Percentiles rank a stretch among this genome's conserved stretches.
These are phyloP conservation scores for Trichoderma sp. DNA, from an alignment of 2,329 filamentous ascomycete genomes.

Conservation along the genomic window DNA sequence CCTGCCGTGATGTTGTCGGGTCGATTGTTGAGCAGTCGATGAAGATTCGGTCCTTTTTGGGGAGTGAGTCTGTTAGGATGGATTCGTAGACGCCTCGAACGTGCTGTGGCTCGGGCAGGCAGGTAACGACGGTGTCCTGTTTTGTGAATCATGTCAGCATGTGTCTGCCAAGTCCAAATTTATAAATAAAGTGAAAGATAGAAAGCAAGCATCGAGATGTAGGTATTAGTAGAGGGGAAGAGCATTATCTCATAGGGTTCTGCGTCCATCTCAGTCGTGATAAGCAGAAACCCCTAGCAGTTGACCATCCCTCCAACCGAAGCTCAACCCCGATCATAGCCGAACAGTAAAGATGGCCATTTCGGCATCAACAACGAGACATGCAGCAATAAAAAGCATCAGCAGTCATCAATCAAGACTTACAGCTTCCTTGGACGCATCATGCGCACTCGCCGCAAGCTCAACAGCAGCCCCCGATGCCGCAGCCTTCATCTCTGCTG, in stretches of 20 bases:
- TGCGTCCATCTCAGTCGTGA: slow-evolving; percentile 63
- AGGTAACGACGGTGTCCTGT: slow-evolving; percentile 83
- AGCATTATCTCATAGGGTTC: slow-evolving; percentile 43
- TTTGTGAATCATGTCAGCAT: slow-evolving; percentile 19
- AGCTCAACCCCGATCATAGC: slow-evolving; percentile 74
- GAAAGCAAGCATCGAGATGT: not conserved
- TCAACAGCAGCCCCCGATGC: slow-evolving; percentile 46
- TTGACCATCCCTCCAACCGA: slow-evolving; percentile 32
- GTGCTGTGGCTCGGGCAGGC: slow-evolving; percentile 83
- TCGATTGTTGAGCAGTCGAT: slow-evolving; percentile 98
- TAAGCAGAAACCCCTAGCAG: slow-evolving; percentile 60
- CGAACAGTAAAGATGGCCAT: slow-evolving; percentile 36
- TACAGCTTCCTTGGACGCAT: slow-evolving; percentile 53
- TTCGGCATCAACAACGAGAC: not conserved
- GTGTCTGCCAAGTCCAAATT: slow-evolving; percentile 38
- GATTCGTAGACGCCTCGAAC: slow-evolving; percentile 78
- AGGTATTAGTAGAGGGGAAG: not conserved
- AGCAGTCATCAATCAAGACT: slow-evolving; percentile 26
- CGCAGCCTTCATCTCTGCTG: slow-evolving; percentile 45
- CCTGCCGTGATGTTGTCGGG: slow-evolving; percentile 73
- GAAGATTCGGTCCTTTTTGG: slow-evolving; percentile 67
- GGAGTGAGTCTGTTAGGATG: slow-evolving; percentile 60
- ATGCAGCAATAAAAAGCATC: not conserved
- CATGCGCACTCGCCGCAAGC: slow-evolving; percentile 43
- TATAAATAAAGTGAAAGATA: not conserved